Evolutionary conservation across 371 early-diverging fungal genomes (phyloP).

Genomic region (Nematocida major): DNA sequence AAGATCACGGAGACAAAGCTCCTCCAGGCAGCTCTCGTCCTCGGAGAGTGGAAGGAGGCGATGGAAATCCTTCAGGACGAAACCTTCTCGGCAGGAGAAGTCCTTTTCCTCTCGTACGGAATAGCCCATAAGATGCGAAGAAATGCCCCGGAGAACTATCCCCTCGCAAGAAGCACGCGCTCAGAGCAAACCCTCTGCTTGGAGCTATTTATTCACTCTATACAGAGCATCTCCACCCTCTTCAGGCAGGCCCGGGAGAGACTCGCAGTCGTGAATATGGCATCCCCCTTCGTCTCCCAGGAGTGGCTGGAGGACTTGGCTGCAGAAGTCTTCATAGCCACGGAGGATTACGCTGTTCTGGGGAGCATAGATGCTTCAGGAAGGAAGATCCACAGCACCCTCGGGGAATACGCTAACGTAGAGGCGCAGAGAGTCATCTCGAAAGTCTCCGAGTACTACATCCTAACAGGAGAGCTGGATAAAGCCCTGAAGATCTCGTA

Average conservation of each 20-base stretch:
- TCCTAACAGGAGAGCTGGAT: conserved; percentile 20
- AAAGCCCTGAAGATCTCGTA: conserved; percentile 48
- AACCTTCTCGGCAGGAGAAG: conserved; percentile 10
- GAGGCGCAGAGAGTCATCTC: neutral
- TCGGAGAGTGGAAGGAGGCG: conserved; percentile 31
- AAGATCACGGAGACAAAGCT: neutral
- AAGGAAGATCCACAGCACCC: neutral
- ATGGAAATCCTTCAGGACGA: conserved; percentile 31
- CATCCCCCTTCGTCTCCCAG: conserved; percentile 7
- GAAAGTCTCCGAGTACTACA: conserved; percentile 31
- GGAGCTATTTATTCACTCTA: neutral
- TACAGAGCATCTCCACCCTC: conserved; percentile 8
- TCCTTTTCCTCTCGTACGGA: conserved; percentile 16
- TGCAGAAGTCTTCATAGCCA: conserved; percentile 45
- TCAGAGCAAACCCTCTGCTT: neutral
- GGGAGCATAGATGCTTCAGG: conserved; percentile 18
- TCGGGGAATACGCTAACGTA: conserved; percentile 15
- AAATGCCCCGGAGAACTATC: conserved; percentile 1
- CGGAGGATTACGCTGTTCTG: conserved; percentile 36
- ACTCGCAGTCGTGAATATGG: conserved; percentile 9
- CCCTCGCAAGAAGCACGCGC: neutral
- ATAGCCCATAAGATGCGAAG: neutral
- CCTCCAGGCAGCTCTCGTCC: conserved; percentile 11
- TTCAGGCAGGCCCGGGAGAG: conserved; percentile 20
- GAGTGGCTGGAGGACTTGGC: conserved; percentile 48